These are phyloP conservation scores for Gracilariopsis chorda DNA, from an alignment of 23 red algal species.

Conservation along the genomic window DNA sequence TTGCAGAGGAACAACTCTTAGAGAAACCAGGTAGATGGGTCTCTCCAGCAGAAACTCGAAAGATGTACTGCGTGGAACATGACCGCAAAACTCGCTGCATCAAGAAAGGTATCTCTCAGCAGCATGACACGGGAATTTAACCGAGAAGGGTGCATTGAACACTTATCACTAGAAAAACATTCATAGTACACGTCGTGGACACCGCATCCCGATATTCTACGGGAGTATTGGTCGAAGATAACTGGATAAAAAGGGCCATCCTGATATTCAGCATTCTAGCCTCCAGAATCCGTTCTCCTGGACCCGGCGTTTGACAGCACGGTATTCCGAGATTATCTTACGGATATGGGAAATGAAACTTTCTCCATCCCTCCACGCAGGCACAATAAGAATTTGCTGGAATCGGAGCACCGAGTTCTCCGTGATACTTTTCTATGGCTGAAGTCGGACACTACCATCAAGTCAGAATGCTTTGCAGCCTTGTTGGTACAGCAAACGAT, in stretches of 20 bases:
- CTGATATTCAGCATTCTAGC: not conserved
- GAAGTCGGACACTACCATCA: not conserved
- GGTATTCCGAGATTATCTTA: not conserved
- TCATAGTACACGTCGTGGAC: slow-evolving; percentile 25
- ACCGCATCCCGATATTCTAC: not conserved
- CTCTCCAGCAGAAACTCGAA: not conserved
- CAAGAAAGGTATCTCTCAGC: slow-evolving; percentile 22
- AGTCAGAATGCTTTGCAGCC: not conserved
- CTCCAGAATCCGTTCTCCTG: not conserved
- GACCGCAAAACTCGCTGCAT: not conserved
- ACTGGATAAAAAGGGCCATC: not conserved
- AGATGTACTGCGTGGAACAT: slow-evolving; percentile 1
- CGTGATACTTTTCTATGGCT: not conserved
- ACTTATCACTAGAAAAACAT: slow-evolving; percentile 5
- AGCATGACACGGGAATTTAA: slow-evolving; percentile 8
- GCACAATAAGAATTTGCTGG: slow-evolving; percentile 35
- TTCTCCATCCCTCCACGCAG: not conserved
- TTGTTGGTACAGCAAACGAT: not conserved
- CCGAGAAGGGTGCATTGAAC: not conserved
- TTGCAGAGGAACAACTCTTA: slow-evolving; percentile 23
- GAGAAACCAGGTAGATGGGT: not conserved
- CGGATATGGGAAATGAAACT: not conserved
- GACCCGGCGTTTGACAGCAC: slow-evolving; percentile 24
- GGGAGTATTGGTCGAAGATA: not conserved
- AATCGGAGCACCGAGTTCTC: not conserved